Base-by-base conservation (phyloP, 441 rosid genomes). In the Bruguiera hainesii region DNA sequence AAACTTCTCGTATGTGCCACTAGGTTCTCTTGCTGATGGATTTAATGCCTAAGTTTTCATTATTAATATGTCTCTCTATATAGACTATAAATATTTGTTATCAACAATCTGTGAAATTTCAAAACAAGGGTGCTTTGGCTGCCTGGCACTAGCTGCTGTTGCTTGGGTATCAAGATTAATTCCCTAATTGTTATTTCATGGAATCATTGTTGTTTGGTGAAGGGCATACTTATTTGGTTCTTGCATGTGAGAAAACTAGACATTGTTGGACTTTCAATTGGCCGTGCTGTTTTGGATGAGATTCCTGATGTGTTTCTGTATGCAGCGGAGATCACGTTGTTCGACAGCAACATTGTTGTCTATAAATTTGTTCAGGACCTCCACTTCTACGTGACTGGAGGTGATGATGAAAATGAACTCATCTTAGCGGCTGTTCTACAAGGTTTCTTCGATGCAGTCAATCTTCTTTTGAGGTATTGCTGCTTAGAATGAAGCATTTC, bases 401-500 rank as follows among this genome's bases (percentile, higher is more conserved):
- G 87, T 53, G 86, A 84, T 58, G 76, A 85, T 58, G 97, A 88
- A 73, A 94, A 94, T 72, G 97, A 94, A 76, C 96, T 91, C 56
- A 65, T 94, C 70, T 83, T 93, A 71, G 84, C 89, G n/a, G 71
- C 88, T 21, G 92, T 88, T 64, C 96, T 93, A 72, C 98, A 93
- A 69, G 98, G 95, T 20, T 88, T 89, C 77, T 91, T 84, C 67
- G 96, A 93, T 75, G 88, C 95, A 28, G 84, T 89, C 61, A 71
- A 91, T 42, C 83, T 91, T 74, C 88, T 90, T 60, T 82, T 93
- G 76, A 90, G 98, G 98, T 93, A 80, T 59, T 49, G 3, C 19
- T 58, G 25, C 30, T 48, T 8, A 56, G 29, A 20, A 25, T 5
- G 60, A 35, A 42, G 18, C 3, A 37, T 37, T 33, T 11, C 20